These are phyloP conservation scores for Hypoxylon trugodes DNA, from an alignment of 495 filamentous ascomycete species.

Conservation along the genomic window DNA sequence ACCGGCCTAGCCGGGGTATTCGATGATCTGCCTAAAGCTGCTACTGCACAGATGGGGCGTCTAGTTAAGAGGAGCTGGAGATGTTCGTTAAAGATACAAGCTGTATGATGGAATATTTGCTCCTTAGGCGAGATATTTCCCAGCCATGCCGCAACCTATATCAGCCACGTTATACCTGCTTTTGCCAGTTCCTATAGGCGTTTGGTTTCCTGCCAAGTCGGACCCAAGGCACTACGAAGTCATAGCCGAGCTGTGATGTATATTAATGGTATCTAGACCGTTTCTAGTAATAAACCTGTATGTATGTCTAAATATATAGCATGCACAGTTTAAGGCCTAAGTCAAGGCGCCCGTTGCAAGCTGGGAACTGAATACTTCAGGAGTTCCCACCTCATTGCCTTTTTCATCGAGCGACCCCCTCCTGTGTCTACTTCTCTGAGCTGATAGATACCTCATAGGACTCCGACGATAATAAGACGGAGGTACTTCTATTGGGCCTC, in stretches of 20 bases:
- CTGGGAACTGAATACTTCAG: not conserved
- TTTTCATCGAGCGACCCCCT: no score
- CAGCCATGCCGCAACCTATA: constrained; percentile 28
- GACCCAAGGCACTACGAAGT: not conserved
- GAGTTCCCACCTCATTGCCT: not conserved
- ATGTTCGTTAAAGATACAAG: not conserved
- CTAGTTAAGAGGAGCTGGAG: not conserved
- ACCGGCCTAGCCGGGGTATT: not conserved
- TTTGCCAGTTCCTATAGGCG: not conserved
- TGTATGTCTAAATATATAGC: not conserved
- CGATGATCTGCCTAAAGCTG: not conserved
- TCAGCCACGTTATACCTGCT: constrained; percentile 27
- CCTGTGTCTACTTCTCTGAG: constrained; percentile 4
- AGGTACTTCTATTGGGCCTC: not conserved
- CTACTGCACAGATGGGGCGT: not conserved
- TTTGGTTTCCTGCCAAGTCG: constrained; percentile 6
- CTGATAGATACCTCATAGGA: not conserved
- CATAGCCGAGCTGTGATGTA: not conserved
- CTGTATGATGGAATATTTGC: constrained; percentile 1
- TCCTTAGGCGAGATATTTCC: constrained; percentile 15
- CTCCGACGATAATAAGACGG: not conserved
- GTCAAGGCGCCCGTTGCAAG: not conserved
- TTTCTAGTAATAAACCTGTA: not conserved
- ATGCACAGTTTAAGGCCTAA: not conserved
- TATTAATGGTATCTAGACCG: not conserved